Percentiles rank a stretch among this genome's conserved stretches.
Conservation (phyloP, 306 rosid genomes). For the Glycine latifolia region DNA sequence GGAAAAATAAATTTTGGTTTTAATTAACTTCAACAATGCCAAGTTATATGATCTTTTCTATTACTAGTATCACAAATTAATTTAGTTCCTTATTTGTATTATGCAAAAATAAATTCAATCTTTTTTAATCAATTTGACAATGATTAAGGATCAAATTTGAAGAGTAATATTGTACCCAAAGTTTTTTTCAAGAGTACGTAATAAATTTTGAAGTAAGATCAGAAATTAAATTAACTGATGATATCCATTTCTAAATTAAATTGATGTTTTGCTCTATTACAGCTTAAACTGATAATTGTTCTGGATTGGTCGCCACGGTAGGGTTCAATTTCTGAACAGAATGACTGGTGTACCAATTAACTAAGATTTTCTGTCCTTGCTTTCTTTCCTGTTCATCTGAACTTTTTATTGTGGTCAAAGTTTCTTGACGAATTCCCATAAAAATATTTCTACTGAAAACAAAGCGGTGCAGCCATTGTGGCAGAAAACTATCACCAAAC, state of each 20-base stretch:
- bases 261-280: background rate
- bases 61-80: too few relatives aligned
- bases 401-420: slow-evolving; percentile 50
- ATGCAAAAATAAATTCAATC: too few relatives aligned
- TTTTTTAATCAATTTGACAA: background rate
- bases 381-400: background rate
- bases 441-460: slow-evolving; percentile 44
- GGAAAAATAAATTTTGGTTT: too few relatives aligned
- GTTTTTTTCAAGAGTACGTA: too few relatives aligned
- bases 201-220: background rate
- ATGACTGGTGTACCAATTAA: background rate
- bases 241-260: background rate
- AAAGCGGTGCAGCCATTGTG: slow-evolving; percentile 10
- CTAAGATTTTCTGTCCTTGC: background rate
- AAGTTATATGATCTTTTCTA: too few relatives aligned
- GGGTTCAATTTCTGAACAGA: slow-evolving; percentile 55
- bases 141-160: background rate
- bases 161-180: background rate
- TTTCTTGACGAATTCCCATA: slow-evolving; percentile 53
- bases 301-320: background rate
- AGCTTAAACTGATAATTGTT: background rate
- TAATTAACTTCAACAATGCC: too few relatives aligned
- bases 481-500: slow-evolving; percentile 36
- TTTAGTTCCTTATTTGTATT: too few relatives aligned
- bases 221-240: background rate